A percentile compares a stretch with the other conserved stretches of the same genome.
Evolutionary conservation across 257 asterid genomes (phyloP).

Genomic region (Verbena officinalis): DNA sequence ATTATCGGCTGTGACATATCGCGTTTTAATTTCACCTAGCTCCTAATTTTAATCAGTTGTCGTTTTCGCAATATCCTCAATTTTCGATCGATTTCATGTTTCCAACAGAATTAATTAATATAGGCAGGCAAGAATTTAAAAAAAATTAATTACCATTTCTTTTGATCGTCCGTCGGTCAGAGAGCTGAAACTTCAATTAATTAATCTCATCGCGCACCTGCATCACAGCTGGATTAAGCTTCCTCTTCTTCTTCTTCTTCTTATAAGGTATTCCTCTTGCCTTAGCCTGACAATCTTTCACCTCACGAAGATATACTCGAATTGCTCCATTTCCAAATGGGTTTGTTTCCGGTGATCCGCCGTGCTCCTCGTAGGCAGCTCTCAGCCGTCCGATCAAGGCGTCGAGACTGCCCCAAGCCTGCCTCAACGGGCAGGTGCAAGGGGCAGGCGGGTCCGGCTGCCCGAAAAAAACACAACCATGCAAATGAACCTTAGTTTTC

Average conservation of each 20-base stretch:
- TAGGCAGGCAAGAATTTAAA: not conserved
- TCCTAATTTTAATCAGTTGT: too few relatives aligned
- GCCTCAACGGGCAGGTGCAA: slow-evolving; percentile 87
- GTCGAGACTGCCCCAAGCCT: slow-evolving; percentile 98
- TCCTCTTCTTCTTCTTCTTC: slow-evolving; percentile 88
- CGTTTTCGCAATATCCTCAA: slow-evolving; percentile 19
- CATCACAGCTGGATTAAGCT: slow-evolving; percentile 27
- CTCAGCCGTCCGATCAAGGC: slow-evolving; percentile 87
- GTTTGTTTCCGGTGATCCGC: slow-evolving; percentile 74
- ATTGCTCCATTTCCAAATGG: slow-evolving; percentile 85
- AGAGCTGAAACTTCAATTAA: not conserved
- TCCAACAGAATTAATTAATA: not conserved
- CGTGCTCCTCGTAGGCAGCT: slow-evolving; percentile 94
- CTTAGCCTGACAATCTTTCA: slow-evolving; percentile 85
- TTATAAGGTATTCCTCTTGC: slow-evolving; percentile 89
- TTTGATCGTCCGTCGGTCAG: too few relatives aligned
- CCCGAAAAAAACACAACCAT: slow-evolving; percentile 78
- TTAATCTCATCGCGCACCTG: slow-evolving; percentile 38
- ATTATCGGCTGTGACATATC: too few relatives aligned
- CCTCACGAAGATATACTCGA: slow-evolving; percentile 75
- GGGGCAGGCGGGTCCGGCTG: slow-evolving; percentile 96
- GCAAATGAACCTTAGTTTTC: slow-evolving; percentile 85
- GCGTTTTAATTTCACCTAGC: too few relatives aligned
- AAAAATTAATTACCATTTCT: slow-evolving; percentile 15
- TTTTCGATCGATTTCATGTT: not conserved